Base-by-base conservation (phyloP, 768 basidiomycete species). In the Termitomyces sp. region DNA sequence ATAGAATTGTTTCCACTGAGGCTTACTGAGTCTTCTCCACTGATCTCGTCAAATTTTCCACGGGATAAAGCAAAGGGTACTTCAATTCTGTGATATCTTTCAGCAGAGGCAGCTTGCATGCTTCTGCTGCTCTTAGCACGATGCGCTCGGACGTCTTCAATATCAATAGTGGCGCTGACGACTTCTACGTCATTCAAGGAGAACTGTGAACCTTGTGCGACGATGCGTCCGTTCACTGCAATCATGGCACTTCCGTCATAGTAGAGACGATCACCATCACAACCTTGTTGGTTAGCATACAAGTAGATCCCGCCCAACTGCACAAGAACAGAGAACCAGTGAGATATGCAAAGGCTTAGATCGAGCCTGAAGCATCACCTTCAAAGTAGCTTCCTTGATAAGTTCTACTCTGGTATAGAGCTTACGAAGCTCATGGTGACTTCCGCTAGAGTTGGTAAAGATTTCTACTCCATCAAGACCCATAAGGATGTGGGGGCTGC, bases 401-500 rank as follows among this genome's bases (percentile, higher is more conserved):
- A 99, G 78, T 60, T 99, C 94, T 1, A 98, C 83, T 7, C 97
- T 85, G 8, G 84, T 85, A 67, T 93, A 84, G 26, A 99, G 80
- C 71, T 99, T 99, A n/a, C 97, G 87, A 26, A 99, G 85, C 68
- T 98, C 97, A 66, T 99, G 97, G 68, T 99, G 97, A 70, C 93
- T 96, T 5, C 94, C 97, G 62, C 92, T 95, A 1, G 97, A 98
- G 73, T 99, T 99, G 9, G 96, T 98, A 69, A 98, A 98, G 51
- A 99, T 97, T 72, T 99, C 97, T 8, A 98, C 96, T 5, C 97
- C 97, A 66, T 99, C 96, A 9, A 99, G 82, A 7, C 96, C 97
- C 97, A 98, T 98, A 13, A 88, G 74, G 56, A 98, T 96, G 68
- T 99, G 97, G 5, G 97, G 97, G 60, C 97, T 99, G n/a, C 5